A percentile compares a stretch with the other conserved stretches of the same genome.
These are phyloP conservation scores for Scedosporium apiospermum DNA, from an alignment of 2,329 filamentous ascomycete species.

Conservation along the genomic window DNA sequence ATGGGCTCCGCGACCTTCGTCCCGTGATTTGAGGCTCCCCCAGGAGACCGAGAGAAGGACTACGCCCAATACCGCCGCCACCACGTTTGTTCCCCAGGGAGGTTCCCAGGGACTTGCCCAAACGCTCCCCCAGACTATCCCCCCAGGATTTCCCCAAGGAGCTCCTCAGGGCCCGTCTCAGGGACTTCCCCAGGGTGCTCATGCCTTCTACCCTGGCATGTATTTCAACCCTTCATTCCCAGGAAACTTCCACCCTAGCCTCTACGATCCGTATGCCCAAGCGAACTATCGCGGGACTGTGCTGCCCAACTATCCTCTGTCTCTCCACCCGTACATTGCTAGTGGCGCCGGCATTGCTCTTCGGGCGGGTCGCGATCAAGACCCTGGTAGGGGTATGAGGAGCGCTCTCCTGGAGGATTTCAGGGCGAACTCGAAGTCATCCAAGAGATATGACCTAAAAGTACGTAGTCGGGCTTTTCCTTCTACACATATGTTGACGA, in stretches of 20 bases:
- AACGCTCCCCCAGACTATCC: too few relatives aligned
- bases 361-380: conserved; percentile 42
- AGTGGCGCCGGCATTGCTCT: conserved; percentile 18
- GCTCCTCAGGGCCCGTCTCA: too few relatives aligned
- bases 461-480: conserved; percentile 24
- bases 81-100: conserved; percentile 16
- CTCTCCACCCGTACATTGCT: conserved; percentile 19
- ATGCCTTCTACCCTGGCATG: conserved; percentile 21
- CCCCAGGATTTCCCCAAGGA: too few relatives aligned
- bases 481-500: not conserved
- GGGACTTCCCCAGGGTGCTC: conserved; percentile 14
- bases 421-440: conserved; percentile 62
- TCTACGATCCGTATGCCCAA: conserved; percentile 26
- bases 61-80: conserved; percentile 20
- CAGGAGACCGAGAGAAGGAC: conserved; percentile 28
- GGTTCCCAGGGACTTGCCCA: too few relatives aligned
- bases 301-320: conserved; percentile 22
- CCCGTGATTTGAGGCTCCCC: conserved; percentile 22
- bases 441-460: conserved; percentile 69
- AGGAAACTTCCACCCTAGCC: conserved; percentile 24
- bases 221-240: conserved; percentile 20
- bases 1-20: conserved; percentile 26
- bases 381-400: conserved; percentile 44
- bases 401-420: conserved; percentile 75
- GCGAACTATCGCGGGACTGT: conserved; percentile 23